Evolutionary conservation across 2,329 filamentous ascomycete species (phyloP).

Genomic region (Diaporthe humulicola): DNA sequence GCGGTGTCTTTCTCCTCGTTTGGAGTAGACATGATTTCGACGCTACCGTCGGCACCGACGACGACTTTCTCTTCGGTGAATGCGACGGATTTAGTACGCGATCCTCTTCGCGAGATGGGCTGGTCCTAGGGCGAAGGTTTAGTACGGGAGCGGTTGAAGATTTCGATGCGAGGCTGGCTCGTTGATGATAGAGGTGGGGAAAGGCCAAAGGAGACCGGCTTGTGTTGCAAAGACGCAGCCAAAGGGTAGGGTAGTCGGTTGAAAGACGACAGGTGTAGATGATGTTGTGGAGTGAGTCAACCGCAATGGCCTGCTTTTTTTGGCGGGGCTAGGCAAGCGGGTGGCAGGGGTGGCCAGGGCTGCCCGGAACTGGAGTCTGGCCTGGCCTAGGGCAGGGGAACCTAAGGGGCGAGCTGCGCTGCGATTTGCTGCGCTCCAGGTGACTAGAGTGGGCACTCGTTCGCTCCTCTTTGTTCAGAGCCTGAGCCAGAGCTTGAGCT

Average conservation of each 20-base stretch:
- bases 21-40: slow-evolving; percentile 80
- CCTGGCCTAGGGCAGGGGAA: slow-evolving; percentile 10
- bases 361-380: slow-evolving; percentile 13
- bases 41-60: slow-evolving; percentile 89
- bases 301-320: slow-evolving; percentile 37
- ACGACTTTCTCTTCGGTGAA: slow-evolving; percentile 91
- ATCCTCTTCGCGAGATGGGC: slow-evolving; percentile 70
- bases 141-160: slow-evolving; percentile 26
- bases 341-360: slow-evolving; percentile 23
- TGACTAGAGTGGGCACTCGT: slow-evolving; percentile 14
- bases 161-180: slow-evolving; percentile 25
- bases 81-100: slow-evolving; percentile 87
- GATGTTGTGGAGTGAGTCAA: slow-evolving; percentile 37
- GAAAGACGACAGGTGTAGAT: slow-evolving; percentile 37
- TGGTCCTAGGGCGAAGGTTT: slow-evolving; percentile 44
- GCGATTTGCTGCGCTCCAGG: neutral
- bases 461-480: neutral
- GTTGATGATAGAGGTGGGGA: slow-evolving; percentile 2
- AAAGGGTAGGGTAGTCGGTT: slow-evolving; percentile 12
- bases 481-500: neutral
- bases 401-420: neutral
- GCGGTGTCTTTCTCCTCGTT: slow-evolving; percentile 84
- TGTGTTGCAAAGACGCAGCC: slow-evolving; percentile 1
- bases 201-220: neutral
- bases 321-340: slow-evolving; percentile 35